Evolutionary conservation across 805 yeast species (phyloP).

Genomic region (Crinitomyces ghanaensis): DNA sequence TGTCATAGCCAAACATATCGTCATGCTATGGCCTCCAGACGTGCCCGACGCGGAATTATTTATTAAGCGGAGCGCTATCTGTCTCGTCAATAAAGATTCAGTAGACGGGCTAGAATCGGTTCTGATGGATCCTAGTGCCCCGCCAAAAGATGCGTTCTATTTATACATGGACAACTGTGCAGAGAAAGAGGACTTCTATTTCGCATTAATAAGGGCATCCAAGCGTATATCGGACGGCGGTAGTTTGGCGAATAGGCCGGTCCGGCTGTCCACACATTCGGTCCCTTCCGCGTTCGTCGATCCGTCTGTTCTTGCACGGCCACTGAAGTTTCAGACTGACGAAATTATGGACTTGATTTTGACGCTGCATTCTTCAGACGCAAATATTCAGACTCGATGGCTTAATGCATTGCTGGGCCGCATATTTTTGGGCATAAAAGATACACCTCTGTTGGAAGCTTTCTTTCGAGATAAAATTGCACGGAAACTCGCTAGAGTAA

Average conservation of each 20-base stretch:
- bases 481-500: constrained; percentile 65
- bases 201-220: constrained; percentile 68
- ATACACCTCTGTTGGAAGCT: constrained; percentile 54
- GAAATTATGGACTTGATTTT: constrained; percentile 68
- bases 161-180: constrained; percentile 66
- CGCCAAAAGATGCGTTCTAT: constrained; percentile 37
- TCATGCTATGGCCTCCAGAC: constrained; percentile 76
- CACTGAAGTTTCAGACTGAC: constrained; percentile 58
- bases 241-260: too few species aligned
- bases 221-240: too few species aligned
- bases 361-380: constrained; percentile 68
- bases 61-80: constrained; percentile 68
- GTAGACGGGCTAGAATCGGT: constrained; percentile 18
- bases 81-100: constrained; percentile 43
- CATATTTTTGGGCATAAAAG: constrained; percentile 62
- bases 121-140: constrained; percentile 16
- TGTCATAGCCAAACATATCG: constrained; percentile 57
- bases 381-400: constrained; percentile 80
- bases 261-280: constrained; percentile 1
- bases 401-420: constrained; percentile 80
- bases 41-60: constrained; percentile 68
- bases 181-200: constrained; percentile 91
- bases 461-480: constrained; percentile 48
- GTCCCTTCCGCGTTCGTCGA: constrained; percentile 28
- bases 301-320: constrained; percentile 56